These are phyloP conservation scores for Kwoniella bestiolae DNA, from an alignment of 768 basidiomycete species.

Conservation along the genomic window DNA sequence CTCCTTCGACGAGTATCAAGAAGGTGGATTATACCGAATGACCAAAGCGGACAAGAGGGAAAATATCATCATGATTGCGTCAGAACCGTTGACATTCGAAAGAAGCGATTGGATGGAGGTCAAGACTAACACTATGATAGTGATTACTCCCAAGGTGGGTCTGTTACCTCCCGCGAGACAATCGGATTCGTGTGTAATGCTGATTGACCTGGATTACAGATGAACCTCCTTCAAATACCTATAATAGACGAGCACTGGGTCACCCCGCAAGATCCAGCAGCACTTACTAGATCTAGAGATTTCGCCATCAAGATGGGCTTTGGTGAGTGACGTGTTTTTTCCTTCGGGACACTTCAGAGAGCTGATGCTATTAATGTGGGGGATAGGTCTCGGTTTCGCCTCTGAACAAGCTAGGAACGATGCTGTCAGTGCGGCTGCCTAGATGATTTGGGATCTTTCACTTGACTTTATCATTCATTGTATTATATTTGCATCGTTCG, in stretches of 20 bases:
- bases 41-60: constrained; percentile 89
- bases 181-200: neutral
- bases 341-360: neutral
- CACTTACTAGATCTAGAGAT: constrained; percentile 70
- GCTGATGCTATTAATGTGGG: neutral
- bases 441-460: neutral
- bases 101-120: constrained; percentile 99
- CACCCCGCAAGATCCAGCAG: constrained; percentile 78
- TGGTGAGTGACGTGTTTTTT: constrained; percentile 31
- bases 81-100: constrained; percentile 95
- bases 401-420: constrained; percentile 19
- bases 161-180: neutral
- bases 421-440: neutral
- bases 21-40: constrained; percentile 93
- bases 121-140: constrained; percentile 91
- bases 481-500: neutral
- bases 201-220: constrained; percentile 36
- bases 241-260: constrained; percentile 93
- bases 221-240: constrained; percentile 87
- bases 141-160: constrained; percentile 88
- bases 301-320: constrained; percentile 90
- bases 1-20: constrained; percentile 84
- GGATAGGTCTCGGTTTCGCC: constrained; percentile 15
- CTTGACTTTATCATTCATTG: neutral
- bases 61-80: constrained; percentile 82